Evolutionary conservation across 495 filamentous ascomycete species (phyloP).

Genomic region (Penicillium egyptiacum): DNA sequence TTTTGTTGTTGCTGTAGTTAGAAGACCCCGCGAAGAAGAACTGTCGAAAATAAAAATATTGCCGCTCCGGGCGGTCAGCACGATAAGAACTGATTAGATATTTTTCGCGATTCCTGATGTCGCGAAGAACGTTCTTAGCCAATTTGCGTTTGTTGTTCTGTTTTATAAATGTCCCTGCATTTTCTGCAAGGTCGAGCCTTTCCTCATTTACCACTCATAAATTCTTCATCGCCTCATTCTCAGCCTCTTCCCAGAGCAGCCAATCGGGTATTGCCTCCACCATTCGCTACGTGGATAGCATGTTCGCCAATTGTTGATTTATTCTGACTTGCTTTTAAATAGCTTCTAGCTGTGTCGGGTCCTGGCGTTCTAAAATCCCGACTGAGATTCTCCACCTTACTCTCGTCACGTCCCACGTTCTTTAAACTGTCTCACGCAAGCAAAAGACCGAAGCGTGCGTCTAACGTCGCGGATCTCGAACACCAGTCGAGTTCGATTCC

Average conservation of each 20-base stretch:
- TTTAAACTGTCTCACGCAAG: conserved; percentile 19
- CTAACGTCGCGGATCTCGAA: conserved; percentile 4
- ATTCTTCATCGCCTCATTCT: neutral
- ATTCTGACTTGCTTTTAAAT: conserved; percentile 4
- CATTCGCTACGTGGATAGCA: neutral
- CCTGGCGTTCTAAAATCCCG: neutral
- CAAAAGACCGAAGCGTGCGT: conserved; percentile 22
- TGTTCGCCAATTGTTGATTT: neutral
- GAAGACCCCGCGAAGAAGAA: conserved; percentile 6
- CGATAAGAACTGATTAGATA: conserved; percentile 32
- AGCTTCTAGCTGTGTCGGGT: neutral
- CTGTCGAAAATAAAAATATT: conserved; percentile 28
- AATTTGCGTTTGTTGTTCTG: neutral
- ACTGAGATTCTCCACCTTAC: neutral
- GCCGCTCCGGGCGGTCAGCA: conserved; percentile 23
- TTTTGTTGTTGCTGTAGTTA: conserved; percentile 17
- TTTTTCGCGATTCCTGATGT: conserved; percentile 19
- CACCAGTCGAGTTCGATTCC: conserved; percentile 5
- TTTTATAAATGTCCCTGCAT: conserved; percentile 1
- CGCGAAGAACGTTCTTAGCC: conserved; percentile 4
- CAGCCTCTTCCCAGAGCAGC: neutral
- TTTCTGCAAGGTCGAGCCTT: conserved; percentile 2
- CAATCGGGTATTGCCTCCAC: conserved; percentile 7
- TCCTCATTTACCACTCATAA: neutral
- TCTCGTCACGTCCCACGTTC: neutral